Percentiles rank a stretch among this genome's conserved stretches.
These are phyloP conservation scores for Wickerhamiella azymoides DNA, from an alignment of 805 yeast genomes.

Conservation along the genomic window DNA sequence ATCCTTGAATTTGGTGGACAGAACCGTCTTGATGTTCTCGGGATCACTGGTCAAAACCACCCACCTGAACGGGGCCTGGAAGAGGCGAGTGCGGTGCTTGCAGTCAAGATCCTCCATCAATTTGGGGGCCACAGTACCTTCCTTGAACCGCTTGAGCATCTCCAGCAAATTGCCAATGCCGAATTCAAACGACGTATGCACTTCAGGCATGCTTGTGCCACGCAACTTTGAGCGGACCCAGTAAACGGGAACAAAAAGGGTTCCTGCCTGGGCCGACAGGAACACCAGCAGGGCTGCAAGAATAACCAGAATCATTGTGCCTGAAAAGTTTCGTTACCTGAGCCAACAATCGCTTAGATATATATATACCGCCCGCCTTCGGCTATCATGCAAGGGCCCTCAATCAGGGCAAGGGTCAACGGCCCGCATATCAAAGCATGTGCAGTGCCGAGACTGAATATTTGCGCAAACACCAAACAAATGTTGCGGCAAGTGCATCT, in stretches of 20 bases:
- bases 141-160: neutral
- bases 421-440: no score
- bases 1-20: conserved; percentile 23
- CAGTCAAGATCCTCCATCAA: neutral
- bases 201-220: neutral
- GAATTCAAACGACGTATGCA: neutral
- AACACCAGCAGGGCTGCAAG: neutral
- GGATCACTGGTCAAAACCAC: conserved; percentile 19
- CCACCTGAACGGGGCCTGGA: conserved; percentile 26
- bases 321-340: no score
- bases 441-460: no score
- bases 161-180: neutral
- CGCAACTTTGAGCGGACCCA: neutral
- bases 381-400: no score
- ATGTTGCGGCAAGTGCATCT: no score
- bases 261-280: neutral
- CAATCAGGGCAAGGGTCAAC: no score
- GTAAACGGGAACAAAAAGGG: neutral
- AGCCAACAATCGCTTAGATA: no score
- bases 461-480: no score
- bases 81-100: neutral
- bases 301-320: neutral
- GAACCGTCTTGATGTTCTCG: conserved; percentile 22
- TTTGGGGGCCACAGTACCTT: neutral
- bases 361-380: no score